phyloP scores from a whole-genome alignment of 257 asterid species.

The Solanum clarkiae region DNA sequence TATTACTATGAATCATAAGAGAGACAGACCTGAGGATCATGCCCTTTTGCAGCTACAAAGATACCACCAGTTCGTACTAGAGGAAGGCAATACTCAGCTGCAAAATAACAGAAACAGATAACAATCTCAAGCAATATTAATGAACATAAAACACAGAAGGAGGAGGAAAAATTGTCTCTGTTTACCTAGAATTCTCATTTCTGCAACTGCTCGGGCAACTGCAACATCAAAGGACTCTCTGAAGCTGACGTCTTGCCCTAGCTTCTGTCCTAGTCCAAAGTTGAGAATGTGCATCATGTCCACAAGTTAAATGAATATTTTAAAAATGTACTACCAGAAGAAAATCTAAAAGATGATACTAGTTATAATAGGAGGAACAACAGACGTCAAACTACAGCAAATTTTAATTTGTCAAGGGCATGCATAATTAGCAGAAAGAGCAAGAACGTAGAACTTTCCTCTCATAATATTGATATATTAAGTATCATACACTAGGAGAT shows the following conservation, averaged over 20 bases:
- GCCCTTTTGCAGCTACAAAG: conserved; percentile 92
- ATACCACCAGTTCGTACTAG: conserved; percentile 87
- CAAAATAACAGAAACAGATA: conserved; percentile 8
- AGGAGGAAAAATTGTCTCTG: background rate
- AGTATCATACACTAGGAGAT: background rate
- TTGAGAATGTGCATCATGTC: conserved; percentile 7
- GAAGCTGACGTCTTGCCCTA: conserved; percentile 51
- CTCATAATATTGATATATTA: background rate
- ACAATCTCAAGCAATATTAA: conserved; percentile 1
- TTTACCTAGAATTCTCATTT: conserved; percentile 80
- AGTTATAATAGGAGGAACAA: background rate
- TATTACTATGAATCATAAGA: background rate
- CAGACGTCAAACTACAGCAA: background rate
- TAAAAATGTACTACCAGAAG: background rate
- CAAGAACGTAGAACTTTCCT: background rate
- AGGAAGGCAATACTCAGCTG: conserved; percentile 94
- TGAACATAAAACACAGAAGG: background rate
- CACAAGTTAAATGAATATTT: background rate
- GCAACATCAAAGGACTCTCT: conserved; percentile 83
- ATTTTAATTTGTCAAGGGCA: background rate
- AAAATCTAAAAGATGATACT: background rate
- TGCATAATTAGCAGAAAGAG: background rate
- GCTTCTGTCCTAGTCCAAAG: conserved; percentile 40
- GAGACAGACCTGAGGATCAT: conserved; percentile 60
- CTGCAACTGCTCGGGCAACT: conserved; percentile 96